Evolutionary conservation across 495 filamentous ascomycete species (phyloP).

Genomic region (Penicillium antarcticum): DNA sequence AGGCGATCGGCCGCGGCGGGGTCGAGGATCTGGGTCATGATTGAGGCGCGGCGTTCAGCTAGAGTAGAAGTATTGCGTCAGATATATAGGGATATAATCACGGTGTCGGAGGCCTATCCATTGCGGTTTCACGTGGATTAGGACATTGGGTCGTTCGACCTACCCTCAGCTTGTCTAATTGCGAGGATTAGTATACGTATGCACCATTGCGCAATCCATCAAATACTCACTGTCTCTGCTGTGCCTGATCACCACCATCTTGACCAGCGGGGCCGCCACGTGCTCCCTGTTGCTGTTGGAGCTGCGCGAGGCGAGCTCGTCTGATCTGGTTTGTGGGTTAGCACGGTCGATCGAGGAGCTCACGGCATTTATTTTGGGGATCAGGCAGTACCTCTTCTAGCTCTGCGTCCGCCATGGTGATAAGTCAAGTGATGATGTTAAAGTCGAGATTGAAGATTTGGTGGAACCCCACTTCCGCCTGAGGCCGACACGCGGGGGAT

Average conservation of each 20-base stretch:
- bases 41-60: conserved; percentile 59
- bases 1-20: conserved; percentile 92
- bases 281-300: conserved; percentile 66
- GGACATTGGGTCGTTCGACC: background rate
- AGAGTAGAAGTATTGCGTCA: conserved; percentile 5
- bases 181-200: background rate
- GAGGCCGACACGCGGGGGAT: conserved; percentile 21
- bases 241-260: conserved; percentile 50
- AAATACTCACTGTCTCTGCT: conserved; percentile 56
- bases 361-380: background rate
- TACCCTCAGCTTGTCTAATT: conserved; percentile 66
- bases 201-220: background rate
- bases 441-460: background rate
- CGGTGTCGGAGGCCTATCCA: background rate
- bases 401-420: conserved; percentile 78
- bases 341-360: background rate
- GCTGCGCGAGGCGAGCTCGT: conserved; percentile 84
- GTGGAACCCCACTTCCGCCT: conserved; percentile 25
- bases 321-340: conserved; percentile 59
- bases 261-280: conserved; percentile 40
- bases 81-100: background rate
- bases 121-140: background rate
- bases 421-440: background rate
- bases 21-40: conserved; percentile 87
- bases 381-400: conserved; percentile 63